phyloP scores from a whole-genome alignment of 441 rosid species.

The Populus hybrid region DNA sequence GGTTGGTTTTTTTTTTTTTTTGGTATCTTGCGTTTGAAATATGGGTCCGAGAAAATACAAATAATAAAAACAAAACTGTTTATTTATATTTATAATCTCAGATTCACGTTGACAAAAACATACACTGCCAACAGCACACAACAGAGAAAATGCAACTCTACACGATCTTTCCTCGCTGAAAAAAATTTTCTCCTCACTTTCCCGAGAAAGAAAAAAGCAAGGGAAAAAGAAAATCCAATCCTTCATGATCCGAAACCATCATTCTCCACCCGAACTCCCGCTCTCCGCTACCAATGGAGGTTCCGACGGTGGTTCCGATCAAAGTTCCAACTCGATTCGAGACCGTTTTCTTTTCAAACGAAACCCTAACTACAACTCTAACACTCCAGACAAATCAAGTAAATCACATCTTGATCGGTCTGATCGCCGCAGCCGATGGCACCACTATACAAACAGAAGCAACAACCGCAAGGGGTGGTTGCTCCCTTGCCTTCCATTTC shows the following conservation, averaged over 20 bases:
- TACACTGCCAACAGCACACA: neutral
- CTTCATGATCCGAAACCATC: no score
- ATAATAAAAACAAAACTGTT: neutral
- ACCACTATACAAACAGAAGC: conserved; percentile 25
- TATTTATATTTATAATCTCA: neutral
- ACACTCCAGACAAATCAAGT: conserved; percentile 1
- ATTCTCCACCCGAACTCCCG: neutral
- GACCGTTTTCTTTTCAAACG: conserved; percentile 67
- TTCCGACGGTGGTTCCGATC: conserved; percentile 27
- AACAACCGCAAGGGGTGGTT: conserved; percentile 49
- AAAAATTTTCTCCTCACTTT: no score
- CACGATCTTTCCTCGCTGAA: no score
- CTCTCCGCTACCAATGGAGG: conserved; percentile 16
- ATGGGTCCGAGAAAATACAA: neutral
- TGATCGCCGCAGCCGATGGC: conserved; percentile 37
- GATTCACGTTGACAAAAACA: neutral
- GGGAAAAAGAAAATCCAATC: no score
- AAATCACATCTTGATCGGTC: conserved; percentile 43
- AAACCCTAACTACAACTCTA: conserved; percentile 29
- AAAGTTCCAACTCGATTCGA: conserved; percentile 48
- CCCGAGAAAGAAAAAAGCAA: no score
- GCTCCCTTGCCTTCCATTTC: conserved; percentile 43
- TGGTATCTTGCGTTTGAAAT: neutral
- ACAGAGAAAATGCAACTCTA: neutral
- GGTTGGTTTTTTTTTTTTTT: no score